Base-by-base conservation (phyloP, 2,329 filamentous ascomycete species). In the Fusarium equiseti region DNA sequence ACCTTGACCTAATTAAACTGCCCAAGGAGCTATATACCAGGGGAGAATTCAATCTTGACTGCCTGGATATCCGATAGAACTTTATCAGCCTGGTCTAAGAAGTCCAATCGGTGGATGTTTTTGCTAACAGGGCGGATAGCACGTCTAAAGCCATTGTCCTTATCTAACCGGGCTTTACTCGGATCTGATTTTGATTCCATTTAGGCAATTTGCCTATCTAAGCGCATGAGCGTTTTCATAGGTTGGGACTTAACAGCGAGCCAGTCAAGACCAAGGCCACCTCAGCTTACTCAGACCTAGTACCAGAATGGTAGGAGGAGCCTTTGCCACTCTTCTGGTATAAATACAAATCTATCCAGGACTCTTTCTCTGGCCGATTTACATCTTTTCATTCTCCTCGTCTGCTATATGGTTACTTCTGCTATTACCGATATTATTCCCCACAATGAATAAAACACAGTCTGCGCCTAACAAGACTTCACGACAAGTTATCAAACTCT, bases 361-460 rank as follows among this genome's bases (percentile, higher is more conserved):
- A 38, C 10, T 38, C 5, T 12, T 4, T 12, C 6, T 16, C 5
- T n/a, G 9, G 9, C 35, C 0, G 6, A 38, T 10, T 7, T 11
- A 11, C 5, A 38, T 38, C 35, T 11, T n/a, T 4, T n/a, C 3
- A 4, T 7, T n/a, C 9, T 38, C 9, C 9, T 11, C 1, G 9
- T n/a, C 10, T 11, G 3, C 5, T 11, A 38, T n/a, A 38, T 38
- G 5, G 10, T 12, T 12, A n/a, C 18, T n/a, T 38, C 3, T n/a
- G 6, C 35, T 0, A 38, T 38, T n/a, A 4, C 5, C 18, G 3
- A 4, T 3, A 38, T n/a, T 3, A n/a, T n/a, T 11, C 11, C 6
- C 35, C 15, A 24, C 2, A 3, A 50, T 50, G 27, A 22, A 9
- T 11, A 27, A 3, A 15, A 12, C 18, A 0, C 27, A 49, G 13